Base-by-base conservation (phyloP, 352 stramenopile genomes). In the Phytophthora citricola region DNA sequence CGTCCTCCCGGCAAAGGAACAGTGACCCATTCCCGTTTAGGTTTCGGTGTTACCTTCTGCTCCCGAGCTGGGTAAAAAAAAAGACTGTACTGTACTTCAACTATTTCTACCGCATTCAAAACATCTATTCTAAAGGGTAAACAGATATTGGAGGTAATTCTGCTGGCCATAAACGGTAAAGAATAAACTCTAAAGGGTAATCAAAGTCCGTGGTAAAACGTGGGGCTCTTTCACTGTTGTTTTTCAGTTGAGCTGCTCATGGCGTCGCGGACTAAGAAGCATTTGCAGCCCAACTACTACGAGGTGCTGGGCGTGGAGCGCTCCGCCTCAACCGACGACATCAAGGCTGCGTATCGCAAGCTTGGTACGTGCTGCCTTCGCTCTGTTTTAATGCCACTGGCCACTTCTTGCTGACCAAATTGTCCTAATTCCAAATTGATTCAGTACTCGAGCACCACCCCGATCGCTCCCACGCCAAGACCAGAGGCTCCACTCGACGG, bases 261-360 rank as follows among this genome's bases (percentile, higher is more conserved):
- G 65, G 47, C 64, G 20, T 11, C 24, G 38, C 26, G 53, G 12
- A 29, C 48, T 12, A 63, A 55, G 47, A 73, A 67, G 46, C 62
- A 75, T 45, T 46, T 73, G 15, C 68, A 72, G 68, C 58, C 51
- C 6, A 83, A 91, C 55, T 77, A 83, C 55, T 92, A 90, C 71
- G 69, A 82, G 39, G 78, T 87, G 45, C 69, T 93, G 53, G 83
- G 83, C 57, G 72, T 93, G 17, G 63, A 82, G 59, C 83, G 73
- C 53, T 84, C 79, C 22, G 85, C 85, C 20, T 78, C 78, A 11
- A 78, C 79, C 5, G 79, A 91, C 14, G 79, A 93, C 27, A 92
- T 93, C 73, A 93, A 93, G 67, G 58, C 69, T 44, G 85, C 85
- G 4, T 93, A 91, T 66, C 81, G 85, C 72, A 90, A 88, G 63